A percentile compares a stretch with the other conserved stretches of the same genome.
Conservation (phyloP, 345 rosid genomes). For the Boechera stricta region DNA sequence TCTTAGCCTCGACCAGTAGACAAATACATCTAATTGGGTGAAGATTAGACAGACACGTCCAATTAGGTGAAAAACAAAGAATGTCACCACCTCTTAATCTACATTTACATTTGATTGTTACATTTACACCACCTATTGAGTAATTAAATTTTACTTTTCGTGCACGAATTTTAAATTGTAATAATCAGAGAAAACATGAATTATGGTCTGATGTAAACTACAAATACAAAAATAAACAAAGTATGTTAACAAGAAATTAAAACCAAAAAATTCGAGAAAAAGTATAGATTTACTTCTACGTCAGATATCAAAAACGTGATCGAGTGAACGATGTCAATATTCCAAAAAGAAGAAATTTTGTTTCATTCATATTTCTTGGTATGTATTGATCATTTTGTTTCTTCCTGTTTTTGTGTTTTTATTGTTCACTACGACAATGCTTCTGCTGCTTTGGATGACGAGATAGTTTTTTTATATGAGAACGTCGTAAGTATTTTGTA, state of each 20-base stretch:
- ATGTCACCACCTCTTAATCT: background rate
- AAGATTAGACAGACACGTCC: conserved; percentile 12
- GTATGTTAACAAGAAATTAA: background rate
- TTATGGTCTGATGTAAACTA: background rate
- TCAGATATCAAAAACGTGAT: conserved; percentile 3
- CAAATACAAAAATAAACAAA: background rate
- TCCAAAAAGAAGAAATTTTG: background rate
- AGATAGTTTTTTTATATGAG: background rate
- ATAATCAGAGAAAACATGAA: background rate
- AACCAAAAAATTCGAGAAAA: background rate
- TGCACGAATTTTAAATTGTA: background rate
- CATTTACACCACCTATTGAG: background rate
- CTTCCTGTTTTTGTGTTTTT: background rate
- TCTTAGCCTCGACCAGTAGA: conserved; percentile 19
- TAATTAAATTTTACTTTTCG: background rate
- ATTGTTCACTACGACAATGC: background rate
- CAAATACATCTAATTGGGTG: conserved; percentile 8
- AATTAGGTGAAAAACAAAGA: background rate
- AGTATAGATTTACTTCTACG: background rate
- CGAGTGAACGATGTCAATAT: conserved; percentile 7
- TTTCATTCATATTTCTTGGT: conserved; percentile 9
- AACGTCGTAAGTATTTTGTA: background rate
- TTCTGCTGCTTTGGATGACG: background rate
- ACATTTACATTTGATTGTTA: background rate
- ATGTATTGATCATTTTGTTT: background rate